These are phyloP conservation scores for Globisporangium middletonii DNA, from an alignment of 352 stramenopile genomes.

Conservation along the genomic window DNA sequence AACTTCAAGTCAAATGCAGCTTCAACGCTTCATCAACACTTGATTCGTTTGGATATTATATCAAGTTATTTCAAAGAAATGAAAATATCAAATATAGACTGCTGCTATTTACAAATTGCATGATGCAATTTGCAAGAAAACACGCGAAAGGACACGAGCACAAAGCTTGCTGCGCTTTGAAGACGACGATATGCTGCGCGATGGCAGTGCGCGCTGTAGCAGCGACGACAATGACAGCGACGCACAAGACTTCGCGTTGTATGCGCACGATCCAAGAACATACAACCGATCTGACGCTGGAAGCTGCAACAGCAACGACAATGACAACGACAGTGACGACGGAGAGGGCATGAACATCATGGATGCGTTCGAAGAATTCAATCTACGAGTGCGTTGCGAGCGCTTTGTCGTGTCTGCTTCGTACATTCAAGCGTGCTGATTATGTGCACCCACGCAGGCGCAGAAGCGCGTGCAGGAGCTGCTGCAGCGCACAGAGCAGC, in stretches of 20 bases:
- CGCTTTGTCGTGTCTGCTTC: neutral
- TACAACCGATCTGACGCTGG: neutral
- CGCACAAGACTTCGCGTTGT: neutral
- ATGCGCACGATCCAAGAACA: neutral
- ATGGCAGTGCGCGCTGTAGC: neutral
- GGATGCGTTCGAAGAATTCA: constrained; percentile 51
- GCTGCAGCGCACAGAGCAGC: constrained; percentile 24
- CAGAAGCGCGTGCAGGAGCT: constrained; percentile 33
- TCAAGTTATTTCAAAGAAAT: too few relatives aligned
- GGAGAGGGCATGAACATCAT: constrained; percentile 17
- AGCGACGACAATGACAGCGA: neutral
- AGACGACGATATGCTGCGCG: neutral
- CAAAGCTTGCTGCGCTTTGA: neutral
- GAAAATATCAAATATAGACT: too few relatives aligned
- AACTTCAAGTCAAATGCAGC: neutral
- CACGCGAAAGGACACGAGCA: neutral
- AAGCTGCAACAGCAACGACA: neutral
- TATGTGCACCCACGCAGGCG: constrained; percentile 15
- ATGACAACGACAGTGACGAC: neutral
- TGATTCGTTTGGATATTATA: too few relatives aligned
- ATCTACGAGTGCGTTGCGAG: constrained; percentile 22
- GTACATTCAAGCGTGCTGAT: neutral
- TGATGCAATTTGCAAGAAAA: too few relatives aligned
- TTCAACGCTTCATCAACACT: neutral
- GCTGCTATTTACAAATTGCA: too few relatives aligned